Conservation (phyloP, 768 basidiomycete genomes). For the Tulasnella calospora region DNA sequence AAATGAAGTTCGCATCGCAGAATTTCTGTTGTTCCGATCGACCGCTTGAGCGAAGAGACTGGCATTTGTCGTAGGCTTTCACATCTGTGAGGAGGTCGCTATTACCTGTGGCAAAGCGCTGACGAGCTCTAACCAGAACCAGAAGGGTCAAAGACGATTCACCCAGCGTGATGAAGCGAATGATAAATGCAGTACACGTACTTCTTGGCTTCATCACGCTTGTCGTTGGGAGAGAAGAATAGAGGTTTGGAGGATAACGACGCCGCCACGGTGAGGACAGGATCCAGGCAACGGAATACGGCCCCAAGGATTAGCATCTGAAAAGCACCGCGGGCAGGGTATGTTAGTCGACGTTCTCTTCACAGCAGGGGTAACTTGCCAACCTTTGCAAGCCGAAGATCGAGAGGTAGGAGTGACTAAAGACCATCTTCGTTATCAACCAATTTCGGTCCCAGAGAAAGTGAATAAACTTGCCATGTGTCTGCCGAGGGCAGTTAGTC, state of each 20-base stretch:
- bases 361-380: neutral
- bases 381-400: slow-evolving; percentile 82
- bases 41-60: slow-evolving; percentile 48
- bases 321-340: slow-evolving; percentile 4
- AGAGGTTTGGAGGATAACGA: slow-evolving; percentile 82
- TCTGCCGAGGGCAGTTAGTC: slow-evolving; percentile 73
- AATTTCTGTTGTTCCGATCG: slow-evolving; percentile 54
- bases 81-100: slow-evolving; percentile 85
- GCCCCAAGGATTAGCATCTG: slow-evolving; percentile 84
- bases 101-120: slow-evolving; percentile 59
- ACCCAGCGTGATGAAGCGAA: no score
- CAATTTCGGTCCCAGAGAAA: neutral
- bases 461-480: slow-evolving; percentile 53
- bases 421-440: slow-evolving; percentile 18
- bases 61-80: slow-evolving; percentile 64
- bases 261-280: slow-evolving; percentile 76
- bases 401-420: slow-evolving; percentile 79
- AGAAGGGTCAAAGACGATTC: neutral
- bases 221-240: slow-evolving; percentile 76
- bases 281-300: slow-evolving; percentile 77
- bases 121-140: slow-evolving; percentile 53
- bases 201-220: slow-evolving; percentile 73
- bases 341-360: neutral
- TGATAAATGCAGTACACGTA: slow-evolving; percentile 37
- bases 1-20: slow-evolving; percentile 83